phyloP scores from a whole-genome alignment of 2,329 filamentous ascomycete genomes.

The Trichoderma semiorbis region DNA sequence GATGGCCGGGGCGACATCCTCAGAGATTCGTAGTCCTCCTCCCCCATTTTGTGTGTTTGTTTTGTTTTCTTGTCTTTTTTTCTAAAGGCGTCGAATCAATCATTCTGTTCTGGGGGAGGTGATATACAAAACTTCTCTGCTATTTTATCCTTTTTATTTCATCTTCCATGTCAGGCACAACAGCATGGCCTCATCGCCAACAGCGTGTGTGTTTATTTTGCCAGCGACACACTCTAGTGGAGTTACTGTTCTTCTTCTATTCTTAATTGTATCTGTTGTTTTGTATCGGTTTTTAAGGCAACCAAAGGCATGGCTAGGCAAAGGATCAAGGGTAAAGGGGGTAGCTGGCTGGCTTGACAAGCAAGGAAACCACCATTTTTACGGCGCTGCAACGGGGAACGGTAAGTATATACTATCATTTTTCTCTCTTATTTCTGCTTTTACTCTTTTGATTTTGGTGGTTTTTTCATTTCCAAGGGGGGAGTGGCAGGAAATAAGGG shows the following conservation, averaged over 20 bases:
- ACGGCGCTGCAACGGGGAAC: background rate
- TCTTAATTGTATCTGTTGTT: background rate
- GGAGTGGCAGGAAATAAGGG: background rate
- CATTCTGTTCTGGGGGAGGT: background rate
- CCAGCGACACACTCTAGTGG: background rate
- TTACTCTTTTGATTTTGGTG: background rate
- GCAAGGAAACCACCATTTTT: no score
- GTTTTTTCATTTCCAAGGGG: background rate
- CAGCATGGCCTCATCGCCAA: background rate
- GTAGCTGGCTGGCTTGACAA: background rate
- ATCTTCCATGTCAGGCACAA: background rate
- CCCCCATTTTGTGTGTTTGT: background rate
- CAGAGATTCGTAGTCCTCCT: background rate
- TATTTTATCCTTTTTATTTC: background rate
- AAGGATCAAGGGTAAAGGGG: background rate
- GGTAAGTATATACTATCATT: background rate
- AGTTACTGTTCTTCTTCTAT: background rate
- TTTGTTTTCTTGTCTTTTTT: background rate
- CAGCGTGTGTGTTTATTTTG: background rate
- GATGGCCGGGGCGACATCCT: conserved; percentile 3
- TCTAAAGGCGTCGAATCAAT: background rate
- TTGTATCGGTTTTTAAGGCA: background rate
- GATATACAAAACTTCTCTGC: background rate
- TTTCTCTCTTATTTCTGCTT: background rate
- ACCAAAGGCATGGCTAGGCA: background rate